Evolutionary conservation across 176 grass and related monocot genomes (phyloP), one percentile per base, ranked within the genome.

Genomic region (Lolium multiflorum): DNA sequence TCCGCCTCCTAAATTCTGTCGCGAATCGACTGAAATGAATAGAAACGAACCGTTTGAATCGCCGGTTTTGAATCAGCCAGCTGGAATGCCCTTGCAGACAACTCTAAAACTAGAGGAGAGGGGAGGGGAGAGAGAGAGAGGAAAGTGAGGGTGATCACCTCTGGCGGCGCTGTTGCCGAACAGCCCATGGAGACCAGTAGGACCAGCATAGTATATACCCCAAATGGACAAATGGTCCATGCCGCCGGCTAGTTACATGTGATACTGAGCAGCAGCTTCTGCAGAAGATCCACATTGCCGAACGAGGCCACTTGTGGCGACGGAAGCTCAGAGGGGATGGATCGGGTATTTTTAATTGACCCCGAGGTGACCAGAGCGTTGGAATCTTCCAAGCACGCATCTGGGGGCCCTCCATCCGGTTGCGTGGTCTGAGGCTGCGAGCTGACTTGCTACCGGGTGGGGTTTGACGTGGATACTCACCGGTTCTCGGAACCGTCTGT

Each of bases 351-450:
- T 31, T 90, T 52, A 86, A 82, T 14, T 64, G 74, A 52, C 83
- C 63, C 5, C 12, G 0, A 11, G 55, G 47, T 11, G 47, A 79
- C 64, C 65, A 58, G 74, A 12, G 56, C n/a, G 74, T 75, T 75
- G 85, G 74, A 84, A 84, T 60, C 89, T 91, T 87, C 85, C 89
- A 74, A 17, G 59, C 76, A 81, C 81, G 52, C 60, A 62, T 41
- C 8, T 3, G 13, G 28, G 82, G 25, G 0, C 49, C 58, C 26
- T 11, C 58, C 56, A 17, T 24, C 67, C 10, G 25, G 13, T 71
- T 60, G 71, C 71, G 20, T 37, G 65, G 74, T 78, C 35, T 18
- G 9, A 12, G 18, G 78, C 74, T 25, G 21, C 1, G 22, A 8
- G 72, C 72, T 84, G 89, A 83, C 84, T 74, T 83, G 80, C 15